These are phyloP conservation scores for Luffa aegyptiaca DNA, from an alignment of 306 rosid genomes.

Conservation along the genomic window DNA sequence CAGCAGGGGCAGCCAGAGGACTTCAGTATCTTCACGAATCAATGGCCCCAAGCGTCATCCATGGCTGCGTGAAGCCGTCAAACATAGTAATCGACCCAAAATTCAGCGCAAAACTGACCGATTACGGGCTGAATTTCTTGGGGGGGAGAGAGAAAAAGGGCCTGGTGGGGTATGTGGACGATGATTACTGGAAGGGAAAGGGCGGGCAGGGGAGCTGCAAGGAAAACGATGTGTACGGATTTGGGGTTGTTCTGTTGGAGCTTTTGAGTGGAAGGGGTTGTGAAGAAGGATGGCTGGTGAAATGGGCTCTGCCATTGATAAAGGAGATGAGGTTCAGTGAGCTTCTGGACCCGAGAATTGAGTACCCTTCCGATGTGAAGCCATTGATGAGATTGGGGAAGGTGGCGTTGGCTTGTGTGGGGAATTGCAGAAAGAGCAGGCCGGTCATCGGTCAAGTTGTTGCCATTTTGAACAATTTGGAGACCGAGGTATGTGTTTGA, in stretches of 20 bases:
- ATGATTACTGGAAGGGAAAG: slow-evolving; percentile 45
- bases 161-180: slow-evolving; percentile 48
- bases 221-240: slow-evolving; percentile 79
- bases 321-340: slow-evolving; percentile 42
- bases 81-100: slow-evolving; percentile 50
- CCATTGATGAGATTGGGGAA: slow-evolving; percentile 61
- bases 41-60: slow-evolving; percentile 55
- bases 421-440: slow-evolving; percentile 63
- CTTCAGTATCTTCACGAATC: slow-evolving; percentile 68
- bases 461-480: slow-evolving; percentile 55
- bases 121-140: slow-evolving; percentile 60
- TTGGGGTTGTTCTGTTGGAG: slow-evolving; percentile 75
- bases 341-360: slow-evolving; percentile 53
- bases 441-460: slow-evolving; percentile 65
- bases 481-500: slow-evolving; percentile 28
- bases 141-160: slow-evolving; percentile 46
- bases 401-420: slow-evolving; percentile 78
- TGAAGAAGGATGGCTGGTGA: slow-evolving; percentile 49
- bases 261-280: slow-evolving; percentile 67
- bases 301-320: slow-evolving; percentile 82
- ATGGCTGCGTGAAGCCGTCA: slow-evolving; percentile 74
- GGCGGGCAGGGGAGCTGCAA: slow-evolving; percentile 31
- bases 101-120: slow-evolving; percentile 43
- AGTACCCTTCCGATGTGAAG: slow-evolving; percentile 30
- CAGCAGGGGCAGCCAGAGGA: slow-evolving; percentile 78